phyloP scores from a whole-genome alignment of 352 stramenopile genomes.

The Halophytophthora batemanensis region DNA sequence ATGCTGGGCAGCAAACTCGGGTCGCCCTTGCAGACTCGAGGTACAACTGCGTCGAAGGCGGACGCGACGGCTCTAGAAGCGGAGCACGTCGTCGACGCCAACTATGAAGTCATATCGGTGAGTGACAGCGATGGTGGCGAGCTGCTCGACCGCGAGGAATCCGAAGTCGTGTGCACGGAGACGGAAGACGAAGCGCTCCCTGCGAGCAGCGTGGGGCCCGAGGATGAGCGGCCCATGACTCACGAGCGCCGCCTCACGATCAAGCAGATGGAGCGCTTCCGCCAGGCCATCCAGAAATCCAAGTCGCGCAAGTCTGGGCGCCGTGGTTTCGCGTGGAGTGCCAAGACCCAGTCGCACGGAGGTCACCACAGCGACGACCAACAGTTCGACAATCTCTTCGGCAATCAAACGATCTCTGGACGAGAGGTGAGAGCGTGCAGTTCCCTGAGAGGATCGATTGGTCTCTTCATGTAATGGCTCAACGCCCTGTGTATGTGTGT shows the following conservation, averaged over 20 bases:
- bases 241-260: slow-evolving; percentile 34
- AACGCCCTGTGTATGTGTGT: background rate
- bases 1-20: no score
- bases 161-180: slow-evolving; percentile 20
- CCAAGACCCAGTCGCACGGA: slow-evolving; percentile 18
- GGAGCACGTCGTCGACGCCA: no score
- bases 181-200: slow-evolving; percentile 15
- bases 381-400: slow-evolving; percentile 37
- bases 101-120: slow-evolving; percentile 15
- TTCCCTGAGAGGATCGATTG: no score
- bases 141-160: slow-evolving; percentile 22
- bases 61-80: no score
- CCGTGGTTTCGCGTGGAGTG: slow-evolving; percentile 13
- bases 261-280: slow-evolving; percentile 38
- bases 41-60: no score
- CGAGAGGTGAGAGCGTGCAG: slow-evolving; percentile 14
- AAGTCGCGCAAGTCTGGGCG: slow-evolving; percentile 12
- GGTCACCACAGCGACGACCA: slow-evolving; percentile 18
- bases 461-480: background rate
- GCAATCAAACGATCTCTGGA: slow-evolving; percentile 17
- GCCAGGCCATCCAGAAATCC: slow-evolving; percentile 27
- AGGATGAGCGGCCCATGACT: slow-evolving; percentile 31
- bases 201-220: slow-evolving; percentile 1
- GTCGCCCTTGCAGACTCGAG: no score
- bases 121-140: slow-evolving; percentile 15